Conservation (phyloP, 2,329 filamentous ascomycete genomes). For the Aspergillus sp. region DNA sequence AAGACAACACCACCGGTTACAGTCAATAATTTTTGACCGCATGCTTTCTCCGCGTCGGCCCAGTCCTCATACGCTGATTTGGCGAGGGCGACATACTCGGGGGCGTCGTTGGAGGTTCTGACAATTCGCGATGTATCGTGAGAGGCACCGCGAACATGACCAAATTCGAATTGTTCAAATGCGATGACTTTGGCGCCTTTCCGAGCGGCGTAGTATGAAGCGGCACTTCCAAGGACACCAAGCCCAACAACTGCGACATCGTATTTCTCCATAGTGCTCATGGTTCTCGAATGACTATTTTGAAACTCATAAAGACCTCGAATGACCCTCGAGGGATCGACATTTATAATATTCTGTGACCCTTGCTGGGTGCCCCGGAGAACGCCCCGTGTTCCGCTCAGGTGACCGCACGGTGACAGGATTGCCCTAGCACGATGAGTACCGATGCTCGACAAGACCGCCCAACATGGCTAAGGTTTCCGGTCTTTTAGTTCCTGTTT, state of each 20-base stretch:
- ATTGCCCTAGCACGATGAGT: too few relatives aligned
- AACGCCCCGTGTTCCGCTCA: too few relatives aligned
- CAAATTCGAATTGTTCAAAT: slow-evolving; percentile 30
- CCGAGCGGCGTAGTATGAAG: slow-evolving; percentile 25
- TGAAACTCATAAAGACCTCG: too few relatives aligned
- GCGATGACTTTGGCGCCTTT: slow-evolving; percentile 28
- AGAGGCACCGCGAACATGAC: slow-evolving; percentile 29
- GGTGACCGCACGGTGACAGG: too few relatives aligned
- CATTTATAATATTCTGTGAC: too few relatives aligned
- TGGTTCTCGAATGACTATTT: too few relatives aligned
- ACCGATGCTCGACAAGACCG: too few relatives aligned
- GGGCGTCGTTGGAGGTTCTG: slow-evolving; percentile 25
- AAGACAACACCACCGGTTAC: slow-evolving; percentile 16
- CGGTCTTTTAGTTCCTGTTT: too few relatives aligned
- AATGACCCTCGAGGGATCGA: too few relatives aligned
- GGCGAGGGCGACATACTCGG: slow-evolving; percentile 41
- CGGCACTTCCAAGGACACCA: slow-evolving; percentile 27
- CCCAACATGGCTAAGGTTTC: too few relatives aligned
- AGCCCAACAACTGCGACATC: slow-evolving; percentile 25
- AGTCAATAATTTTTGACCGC: slow-evolving; percentile 21
- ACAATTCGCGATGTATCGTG: slow-evolving; percentile 32
- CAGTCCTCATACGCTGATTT: slow-evolving; percentile 38
- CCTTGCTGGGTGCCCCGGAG: too few relatives aligned
- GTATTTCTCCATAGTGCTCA: slow-evolving; percentile 18
- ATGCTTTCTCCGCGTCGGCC: slow-evolving; percentile 24